A percentile compares a stretch with the other conserved stretches of the same genome.
Conservation (phyloP, 805 yeast genomes). For the Metschnikowia chrysomelidarum region DNA sequence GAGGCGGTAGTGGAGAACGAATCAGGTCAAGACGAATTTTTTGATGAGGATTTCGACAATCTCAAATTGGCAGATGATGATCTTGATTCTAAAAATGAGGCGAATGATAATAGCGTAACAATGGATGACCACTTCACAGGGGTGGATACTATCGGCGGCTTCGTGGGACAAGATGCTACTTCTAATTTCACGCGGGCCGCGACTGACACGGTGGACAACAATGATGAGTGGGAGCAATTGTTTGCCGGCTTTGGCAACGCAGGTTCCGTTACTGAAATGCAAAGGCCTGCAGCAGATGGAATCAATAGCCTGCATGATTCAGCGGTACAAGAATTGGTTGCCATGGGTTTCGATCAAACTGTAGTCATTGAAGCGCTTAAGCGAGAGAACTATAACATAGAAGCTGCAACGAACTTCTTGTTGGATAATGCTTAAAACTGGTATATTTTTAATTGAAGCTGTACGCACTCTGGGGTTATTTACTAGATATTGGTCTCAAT, state of each 20-base stretch:
- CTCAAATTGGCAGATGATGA: constrained; percentile 34
- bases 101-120: constrained; percentile 21
- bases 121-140: constrained; percentile 44
- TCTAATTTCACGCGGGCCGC: constrained; percentile 11
- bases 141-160: constrained; percentile 22
- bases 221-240: constrained; percentile 91
- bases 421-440: constrained; percentile 63
- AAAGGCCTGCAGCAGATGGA: constrained; percentile 2
- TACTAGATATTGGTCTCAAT: background rate
- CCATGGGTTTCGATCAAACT: constrained; percentile 81
- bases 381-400: constrained; percentile 69
- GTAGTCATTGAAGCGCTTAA: constrained; percentile 69
- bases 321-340: constrained; percentile 74
- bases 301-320: constrained; percentile 41
- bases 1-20: constrained; percentile 24
- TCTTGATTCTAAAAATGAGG: constrained; percentile 26
- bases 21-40: constrained; percentile 24
- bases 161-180: constrained; percentile 15
- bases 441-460: background rate
- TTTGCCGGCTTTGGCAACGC: constrained; percentile 83
- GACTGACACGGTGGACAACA: constrained; percentile 23
- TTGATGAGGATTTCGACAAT: constrained; percentile 39
- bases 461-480: background rate
- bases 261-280: constrained; percentile 7
- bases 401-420: constrained; percentile 82